These are phyloP conservation scores for Herpetomonas tarakana DNA, from an alignment of 208 protist genomes.

Conservation along the genomic window DNA sequence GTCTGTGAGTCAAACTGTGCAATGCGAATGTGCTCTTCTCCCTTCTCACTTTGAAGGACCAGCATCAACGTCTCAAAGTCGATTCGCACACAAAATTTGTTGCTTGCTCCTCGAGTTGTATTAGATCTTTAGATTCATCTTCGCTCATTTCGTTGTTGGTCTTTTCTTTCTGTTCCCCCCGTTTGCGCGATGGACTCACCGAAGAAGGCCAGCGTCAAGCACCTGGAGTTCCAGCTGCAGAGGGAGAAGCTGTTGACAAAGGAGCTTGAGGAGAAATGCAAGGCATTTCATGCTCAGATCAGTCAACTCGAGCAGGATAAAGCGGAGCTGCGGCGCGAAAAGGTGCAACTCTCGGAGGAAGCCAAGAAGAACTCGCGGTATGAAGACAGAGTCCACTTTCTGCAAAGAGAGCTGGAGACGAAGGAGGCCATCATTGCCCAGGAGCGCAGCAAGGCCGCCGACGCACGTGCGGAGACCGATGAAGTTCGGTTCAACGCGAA, in stretches of 20 bases:
- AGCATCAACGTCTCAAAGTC: too few relatives aligned
- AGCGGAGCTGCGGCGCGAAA: conserved; percentile 72
- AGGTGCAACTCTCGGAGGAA: conserved; percentile 55
- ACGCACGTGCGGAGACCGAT: conserved; percentile 52
- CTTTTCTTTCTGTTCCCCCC: too few relatives aligned
- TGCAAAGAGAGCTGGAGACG: conserved; percentile 62
- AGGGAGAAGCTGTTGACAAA: conserved; percentile 58
- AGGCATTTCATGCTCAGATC: conserved; percentile 57
- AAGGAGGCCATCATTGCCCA: conserved; percentile 45
- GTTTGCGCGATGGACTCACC: conserved; percentile 2
- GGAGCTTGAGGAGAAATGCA: conserved; percentile 71
- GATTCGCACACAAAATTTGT: too few relatives aligned
- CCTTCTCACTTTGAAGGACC: too few relatives aligned
- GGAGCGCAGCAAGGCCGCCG: conserved; percentile 28
- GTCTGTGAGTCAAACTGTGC: too few relatives aligned
- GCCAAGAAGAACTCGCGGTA: conserved; percentile 55
- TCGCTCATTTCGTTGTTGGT: too few relatives aligned
- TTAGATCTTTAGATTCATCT: too few relatives aligned
- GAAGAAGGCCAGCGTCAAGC: conserved; percentile 61
- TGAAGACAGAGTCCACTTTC: conserved; percentile 57
- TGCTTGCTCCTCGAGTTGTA: too few relatives aligned
- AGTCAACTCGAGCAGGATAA: conserved; percentile 81
- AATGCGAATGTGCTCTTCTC: too few relatives aligned
- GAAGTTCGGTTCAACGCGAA: conserved; percentile 65
- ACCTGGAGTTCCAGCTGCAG: conserved; percentile 79